Evolutionary conservation across 2,329 filamentous ascomycete species (phyloP).

Genomic region (Chaetomiaceae sp.): DNA sequence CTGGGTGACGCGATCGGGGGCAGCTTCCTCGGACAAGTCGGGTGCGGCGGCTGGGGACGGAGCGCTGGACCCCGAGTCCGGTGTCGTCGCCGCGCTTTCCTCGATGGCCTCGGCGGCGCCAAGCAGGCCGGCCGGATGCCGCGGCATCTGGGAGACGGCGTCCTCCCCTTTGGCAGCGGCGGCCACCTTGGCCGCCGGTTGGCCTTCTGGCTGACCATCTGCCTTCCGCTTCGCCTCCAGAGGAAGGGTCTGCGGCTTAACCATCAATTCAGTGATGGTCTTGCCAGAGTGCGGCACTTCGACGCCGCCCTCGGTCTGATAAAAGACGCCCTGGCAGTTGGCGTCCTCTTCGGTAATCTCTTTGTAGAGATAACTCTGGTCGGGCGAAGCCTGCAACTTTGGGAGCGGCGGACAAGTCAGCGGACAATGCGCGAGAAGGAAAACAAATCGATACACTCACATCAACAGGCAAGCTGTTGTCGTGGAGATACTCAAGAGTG

Average conservation of each 20-base stretch:
- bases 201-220: slow-evolving; percentile 45
- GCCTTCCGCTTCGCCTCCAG: slow-evolving; percentile 48
- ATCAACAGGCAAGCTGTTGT: slow-evolving; percentile 44
- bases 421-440: neutral
- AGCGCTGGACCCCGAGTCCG: slow-evolving; percentile 26
- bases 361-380: slow-evolving; percentile 44
- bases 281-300: slow-evolving; percentile 43
- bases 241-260: slow-evolving; percentile 27
- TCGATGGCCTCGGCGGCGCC: slow-evolving; percentile 31
- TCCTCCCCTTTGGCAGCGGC: slow-evolving; percentile 31
- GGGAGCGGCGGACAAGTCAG: slow-evolving; percentile 11
- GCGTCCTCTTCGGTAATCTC: slow-evolving; percentile 42
- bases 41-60: slow-evolving; percentile 22
- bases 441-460: slow-evolving; percentile 36
- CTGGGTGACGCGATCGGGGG: slow-evolving; percentile 17
- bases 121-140: slow-evolving; percentile 40
- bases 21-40: slow-evolving; percentile 24
- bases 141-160: slow-evolving; percentile 32
- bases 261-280: slow-evolving; percentile 34
- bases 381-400: slow-evolving; percentile 27
- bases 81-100: slow-evolving; percentile 26
- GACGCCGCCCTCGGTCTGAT: slow-evolving; percentile 37
- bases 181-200: slow-evolving; percentile 46
- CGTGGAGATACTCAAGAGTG: slow-evolving; percentile 41
- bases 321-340: slow-evolving; percentile 42